Evolutionary conservation across 2,329 filamentous ascomycete species (phyloP).

Genomic region (Colletotrichum graminicola): DNA sequence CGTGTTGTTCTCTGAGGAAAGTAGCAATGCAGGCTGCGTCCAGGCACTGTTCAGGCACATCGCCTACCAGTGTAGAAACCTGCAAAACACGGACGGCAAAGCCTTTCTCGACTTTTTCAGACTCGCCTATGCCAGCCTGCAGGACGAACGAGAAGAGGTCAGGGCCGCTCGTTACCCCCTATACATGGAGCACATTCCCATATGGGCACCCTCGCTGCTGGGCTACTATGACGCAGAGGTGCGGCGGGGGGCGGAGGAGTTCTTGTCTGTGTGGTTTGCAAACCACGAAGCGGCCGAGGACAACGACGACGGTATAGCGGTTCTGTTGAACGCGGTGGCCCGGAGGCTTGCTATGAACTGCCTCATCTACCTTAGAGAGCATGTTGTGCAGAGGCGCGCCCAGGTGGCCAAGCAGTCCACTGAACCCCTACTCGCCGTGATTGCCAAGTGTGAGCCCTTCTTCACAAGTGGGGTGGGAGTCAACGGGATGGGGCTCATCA

Average conservation of each 20-base stretch:
- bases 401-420: constrained; percentile 60
- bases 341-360: constrained; percentile 58
- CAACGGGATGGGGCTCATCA: constrained; percentile 5
- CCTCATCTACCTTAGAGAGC: constrained; percentile 60
- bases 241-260: constrained; percentile 56
- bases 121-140: constrained; percentile 47
- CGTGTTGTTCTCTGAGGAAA: constrained; percentile 63
- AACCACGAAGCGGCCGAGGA: constrained; percentile 43
- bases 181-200: constrained; percentile 48
- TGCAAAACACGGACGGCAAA: constrained; percentile 63
- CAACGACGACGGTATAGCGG: constrained; percentile 49
- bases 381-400: constrained; percentile 56
- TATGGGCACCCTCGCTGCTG: constrained; percentile 66
- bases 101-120: constrained; percentile 62
- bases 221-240: constrained; percentile 60
- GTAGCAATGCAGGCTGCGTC: constrained; percentile 51
- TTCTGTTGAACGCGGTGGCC: constrained; percentile 52
- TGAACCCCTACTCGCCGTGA: constrained; percentile 55
- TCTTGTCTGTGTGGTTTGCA: constrained; percentile 58
- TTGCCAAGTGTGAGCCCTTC: constrained; percentile 57
- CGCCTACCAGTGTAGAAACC: constrained; percentile 55
- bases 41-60: constrained; percentile 59
- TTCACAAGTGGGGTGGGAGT: constrained; percentile 47
- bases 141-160: constrained; percentile 46
- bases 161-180: constrained; percentile 48